Evolutionary conservation across 83 land plant genomes (phyloP).

Genomic region (Picea abies): DNA sequence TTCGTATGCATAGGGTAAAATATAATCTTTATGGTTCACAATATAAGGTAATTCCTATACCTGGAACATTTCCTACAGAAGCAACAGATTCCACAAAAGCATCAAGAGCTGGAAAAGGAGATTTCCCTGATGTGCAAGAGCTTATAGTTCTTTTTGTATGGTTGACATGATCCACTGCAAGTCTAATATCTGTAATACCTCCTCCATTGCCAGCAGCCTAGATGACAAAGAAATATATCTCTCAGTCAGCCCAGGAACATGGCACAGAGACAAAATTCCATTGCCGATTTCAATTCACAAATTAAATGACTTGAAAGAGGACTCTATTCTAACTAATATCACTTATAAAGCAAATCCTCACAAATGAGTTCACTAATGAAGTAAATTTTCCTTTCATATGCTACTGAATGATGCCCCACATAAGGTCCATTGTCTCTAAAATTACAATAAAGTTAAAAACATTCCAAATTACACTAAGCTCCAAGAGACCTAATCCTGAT

Average conservation of each 20-base stretch:
- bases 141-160: conserved; percentile 22
- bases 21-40: not conserved
- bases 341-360: not conserved
- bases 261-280: not conserved
- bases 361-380: not conserved
- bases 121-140: conserved; percentile 53
- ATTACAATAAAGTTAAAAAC: not conserved
- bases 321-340: not conserved
- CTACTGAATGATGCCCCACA: not conserved
- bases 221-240: conserved; percentile 8
- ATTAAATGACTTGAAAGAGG: not conserved
- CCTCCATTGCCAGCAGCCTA: conserved; percentile 41
- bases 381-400: not conserved
- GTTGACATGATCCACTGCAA: conserved; percentile 8
- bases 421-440: not conserved
- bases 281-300: not conserved
- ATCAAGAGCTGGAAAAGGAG: conserved; percentile 91
- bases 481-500: not conserved
- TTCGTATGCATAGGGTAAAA: not conserved
- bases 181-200: conserved; percentile 14
- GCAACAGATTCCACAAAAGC: conserved; percentile 83
- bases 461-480: not conserved
- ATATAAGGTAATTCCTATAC: conserved; percentile 17
- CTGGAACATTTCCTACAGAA: conserved; percentile 62
- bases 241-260: not conserved